These are phyloP conservation scores for Pelargonium exstipulatum DNA, from an alignment of 441 rosid species.

Conservation along the genomic window DNA sequence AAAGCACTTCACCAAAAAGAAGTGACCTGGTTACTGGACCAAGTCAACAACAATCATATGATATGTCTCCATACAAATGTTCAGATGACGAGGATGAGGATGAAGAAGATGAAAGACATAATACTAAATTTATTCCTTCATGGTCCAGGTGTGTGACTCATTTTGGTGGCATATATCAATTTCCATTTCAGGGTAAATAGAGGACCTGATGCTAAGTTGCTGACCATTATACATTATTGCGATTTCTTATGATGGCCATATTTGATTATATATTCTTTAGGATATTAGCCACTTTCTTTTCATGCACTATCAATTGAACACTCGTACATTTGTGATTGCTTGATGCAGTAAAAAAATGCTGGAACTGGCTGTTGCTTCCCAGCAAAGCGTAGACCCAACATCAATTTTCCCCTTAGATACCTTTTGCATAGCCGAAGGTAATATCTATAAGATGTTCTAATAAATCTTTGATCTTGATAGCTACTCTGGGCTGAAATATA, in stretches of 20 bases:
- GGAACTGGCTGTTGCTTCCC: slow-evolving; percentile 37
- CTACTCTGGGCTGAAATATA: slow-evolving; percentile 14
- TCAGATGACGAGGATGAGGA: slow-evolving; percentile 86
- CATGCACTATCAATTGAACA: not conserved
- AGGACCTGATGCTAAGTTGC: not conserved
- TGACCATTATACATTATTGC: not conserved
- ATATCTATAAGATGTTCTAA: not conserved
- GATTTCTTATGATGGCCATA: not conserved
- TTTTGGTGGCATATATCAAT: not conserved
- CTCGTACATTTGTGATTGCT: slow-evolving; percentile 7
- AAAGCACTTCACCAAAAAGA: slow-evolving; percentile 24
- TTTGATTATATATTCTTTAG: not conserved
- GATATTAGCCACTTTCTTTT: not conserved
- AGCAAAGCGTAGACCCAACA: slow-evolving; percentile 44
- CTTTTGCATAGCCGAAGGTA: slow-evolving; percentile 57
- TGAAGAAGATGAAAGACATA: slow-evolving; percentile 32
- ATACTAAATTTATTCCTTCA: slow-evolving; percentile 64
- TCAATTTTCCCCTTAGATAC: slow-evolving; percentile 40
- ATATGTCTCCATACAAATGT: slow-evolving; percentile 85
- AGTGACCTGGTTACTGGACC: slow-evolving; percentile 15
- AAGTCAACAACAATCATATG: slow-evolving; percentile 58
- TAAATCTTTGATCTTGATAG: slow-evolving; percentile 1
- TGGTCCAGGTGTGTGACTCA: slow-evolving; percentile 69
- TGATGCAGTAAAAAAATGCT: slow-evolving; percentile 52
- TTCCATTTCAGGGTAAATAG: not conserved